phyloP scores from a whole-genome alignment of 805 yeast genomes.

The Wickerhamomyces kurtzmanii region DNA sequence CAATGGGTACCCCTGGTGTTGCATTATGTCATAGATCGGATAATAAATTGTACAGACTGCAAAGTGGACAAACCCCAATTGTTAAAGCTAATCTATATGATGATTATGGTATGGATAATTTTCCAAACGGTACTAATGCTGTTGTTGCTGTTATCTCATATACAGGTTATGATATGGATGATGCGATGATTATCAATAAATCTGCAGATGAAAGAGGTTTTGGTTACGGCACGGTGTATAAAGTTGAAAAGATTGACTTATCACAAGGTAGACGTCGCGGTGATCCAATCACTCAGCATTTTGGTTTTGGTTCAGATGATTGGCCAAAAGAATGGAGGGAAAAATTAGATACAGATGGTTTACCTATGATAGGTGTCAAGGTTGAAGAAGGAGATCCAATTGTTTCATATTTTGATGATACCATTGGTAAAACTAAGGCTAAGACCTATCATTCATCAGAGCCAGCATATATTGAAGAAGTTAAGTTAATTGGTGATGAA shows the following conservation, averaged over 20 bases:
- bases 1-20: slow-evolving; percentile 99
- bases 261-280: slow-evolving; percentile 73
- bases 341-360: slow-evolving; percentile 83
- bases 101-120: slow-evolving; percentile 95
- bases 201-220: slow-evolving; percentile 97
- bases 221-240: slow-evolving; percentile 94
- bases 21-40: slow-evolving; percentile 88
- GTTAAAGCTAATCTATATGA: slow-evolving; percentile 91
- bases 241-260: slow-evolving; percentile 86
- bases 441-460: slow-evolving; percentile 91
- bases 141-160: slow-evolving; percentile 98
- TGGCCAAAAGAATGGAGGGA: slow-evolving; percentile 91
- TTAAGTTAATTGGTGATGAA: slow-evolving; percentile 84
- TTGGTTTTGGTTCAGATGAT: slow-evolving; percentile 88
- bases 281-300: slow-evolving; percentile 89
- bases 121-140: slow-evolving; percentile 97
- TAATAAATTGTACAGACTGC: slow-evolving; percentile 86
- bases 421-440: slow-evolving; percentile 80
- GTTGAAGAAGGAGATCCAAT: slow-evolving; percentile 96
- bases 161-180: slow-evolving; percentile 99
- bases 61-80: slow-evolving; percentile 94
- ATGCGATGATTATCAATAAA: slow-evolving; percentile 97
- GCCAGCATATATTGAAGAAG: slow-evolving; percentile 93
- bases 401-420: slow-evolving; percentile 86
- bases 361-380: slow-evolving; percentile 80